phyloP scores from a whole-genome alignment of 345 rosid genomes.

The Eucalyptus tenuipes region DNA sequence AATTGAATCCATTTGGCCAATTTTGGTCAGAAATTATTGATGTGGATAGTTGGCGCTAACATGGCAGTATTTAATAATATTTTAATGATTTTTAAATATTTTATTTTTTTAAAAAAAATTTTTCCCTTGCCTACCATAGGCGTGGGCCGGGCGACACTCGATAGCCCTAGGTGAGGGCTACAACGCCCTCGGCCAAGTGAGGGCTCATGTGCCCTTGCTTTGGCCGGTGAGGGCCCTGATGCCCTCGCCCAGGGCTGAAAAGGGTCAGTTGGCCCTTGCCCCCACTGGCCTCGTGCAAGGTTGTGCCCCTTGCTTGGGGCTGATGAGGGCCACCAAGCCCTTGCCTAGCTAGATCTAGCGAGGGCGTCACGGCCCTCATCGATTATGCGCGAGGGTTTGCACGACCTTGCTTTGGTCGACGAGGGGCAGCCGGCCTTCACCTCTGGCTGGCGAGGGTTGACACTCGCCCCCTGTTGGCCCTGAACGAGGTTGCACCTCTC shows the following conservation, averaged over 20 bases:
- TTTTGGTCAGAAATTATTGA: fast-evolving
- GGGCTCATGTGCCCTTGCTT: too few relatives aligned
- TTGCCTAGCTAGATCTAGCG: too few relatives aligned
- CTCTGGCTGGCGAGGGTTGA: fast-evolving
- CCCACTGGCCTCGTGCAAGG: too few relatives aligned
- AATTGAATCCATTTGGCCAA: fast-evolving
- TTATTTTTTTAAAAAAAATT: too few relatives aligned
- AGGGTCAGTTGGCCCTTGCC: too few relatives aligned
- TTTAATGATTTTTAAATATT: too few relatives aligned
- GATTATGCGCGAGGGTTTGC: fast-evolving
- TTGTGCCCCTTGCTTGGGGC: too few relatives aligned
- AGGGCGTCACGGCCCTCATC: fast-evolving
- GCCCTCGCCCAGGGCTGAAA: fast-evolving
- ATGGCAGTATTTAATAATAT: too few relatives aligned
- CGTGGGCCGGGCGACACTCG: fast-evolving
- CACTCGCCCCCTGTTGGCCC: fast-evolving
- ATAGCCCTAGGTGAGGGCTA: too few relatives aligned
- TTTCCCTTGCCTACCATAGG: fast-evolving
- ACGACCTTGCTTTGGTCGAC: fast-evolving
- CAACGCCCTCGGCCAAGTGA: fast-evolving
- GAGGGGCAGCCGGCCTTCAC: too few relatives aligned
- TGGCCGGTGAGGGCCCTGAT: fast-evolving
- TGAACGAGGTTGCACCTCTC: too few relatives aligned
- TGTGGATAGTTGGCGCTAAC: fast-evolving
- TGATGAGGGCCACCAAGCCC: too few relatives aligned